Evolutionary conservation across 78 protist species (phyloP), one percentile per base, ranked within the genome.

Genomic region (Planoprotostelium fungivorum): DNA sequence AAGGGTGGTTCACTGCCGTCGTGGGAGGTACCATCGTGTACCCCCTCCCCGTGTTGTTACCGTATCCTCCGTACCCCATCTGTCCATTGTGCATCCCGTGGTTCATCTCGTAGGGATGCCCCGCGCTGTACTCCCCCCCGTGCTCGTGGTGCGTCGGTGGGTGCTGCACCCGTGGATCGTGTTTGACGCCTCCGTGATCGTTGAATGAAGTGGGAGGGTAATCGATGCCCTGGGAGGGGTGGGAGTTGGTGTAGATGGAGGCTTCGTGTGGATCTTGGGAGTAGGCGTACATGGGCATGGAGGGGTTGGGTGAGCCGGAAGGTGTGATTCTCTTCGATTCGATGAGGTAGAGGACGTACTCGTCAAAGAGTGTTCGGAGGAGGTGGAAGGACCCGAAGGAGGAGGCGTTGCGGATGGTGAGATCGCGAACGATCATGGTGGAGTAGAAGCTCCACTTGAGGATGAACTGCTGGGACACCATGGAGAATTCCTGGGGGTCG

Each of bases 301-400:
- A 16, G 73, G 5, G n/a, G n/a, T n/a, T n/a, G n/a, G n/a, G n/a
- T n/a, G n/a, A n/a, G n/a, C n/a, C n/a, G n/a, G n/a, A n/a, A n/a
- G n/a, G 31, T 51, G 16, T 25, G 31, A 51, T 51, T 16, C 16
- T 51, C 73, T 51, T 51, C 73, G 73, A 51, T 16, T 91, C 93
- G 88, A 91, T 34, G 37, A 91, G 35, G 37, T 87, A 87, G 88
- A 31, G 38, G 0, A 91, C 34, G 39, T 87, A 91, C 39, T 91
- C 94, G 39, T 91, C 94, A 0, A 38, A 38, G 34, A 91, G 63
- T 84, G 88, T 35, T 0, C 90, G 90, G 34, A 91, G 9, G 38
- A 91, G 90, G 84, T 91, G 94, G 39, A 91, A 91, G 35, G 85
- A 29, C 0, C 94, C 94, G 29, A 92, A 92, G 16, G 87, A 85